A percentile compares a stretch with the other conserved stretches of the same genome.
phyloP scores from a whole-genome alignment of 2,329 filamentous ascomycete genomes.

The Aspergillus tanneri region DNA sequence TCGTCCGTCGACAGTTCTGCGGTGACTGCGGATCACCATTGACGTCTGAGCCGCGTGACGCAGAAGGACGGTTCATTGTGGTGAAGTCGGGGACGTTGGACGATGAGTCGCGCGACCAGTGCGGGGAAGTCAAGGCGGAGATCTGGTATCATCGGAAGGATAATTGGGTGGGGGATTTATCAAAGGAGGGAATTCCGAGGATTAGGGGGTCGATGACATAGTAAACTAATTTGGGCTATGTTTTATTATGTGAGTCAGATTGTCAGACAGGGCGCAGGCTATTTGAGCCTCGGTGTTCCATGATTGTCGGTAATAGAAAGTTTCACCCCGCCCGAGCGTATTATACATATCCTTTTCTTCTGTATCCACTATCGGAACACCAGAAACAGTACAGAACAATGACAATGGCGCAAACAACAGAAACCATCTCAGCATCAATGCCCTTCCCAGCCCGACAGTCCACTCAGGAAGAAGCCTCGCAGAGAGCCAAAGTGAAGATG shows the following conservation, averaged over 20 bases:
- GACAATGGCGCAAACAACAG: constrained; percentile 30
- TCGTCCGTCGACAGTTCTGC: constrained; percentile 22
- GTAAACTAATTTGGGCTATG: no score
- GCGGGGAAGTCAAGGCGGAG: constrained; percentile 17
- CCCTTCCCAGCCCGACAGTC: constrained; percentile 22
- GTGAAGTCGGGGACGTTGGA: constrained; percentile 27
- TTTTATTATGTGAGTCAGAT: no score
- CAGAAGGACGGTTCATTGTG: constrained; percentile 8
- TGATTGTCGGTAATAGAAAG: no score
- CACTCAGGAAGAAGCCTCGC: constrained; percentile 23
- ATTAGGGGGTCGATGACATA: constrained; percentile 4
- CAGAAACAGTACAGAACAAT: no score
- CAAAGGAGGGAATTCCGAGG: constrained; percentile 7
- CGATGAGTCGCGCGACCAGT: constrained; percentile 15
- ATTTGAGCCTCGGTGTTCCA: no score
- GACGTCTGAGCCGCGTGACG: constrained; percentile 14
- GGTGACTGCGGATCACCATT: constrained; percentile 25
- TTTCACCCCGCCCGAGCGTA: no score
- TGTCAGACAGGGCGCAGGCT: no score
- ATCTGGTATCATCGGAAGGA: constrained; percentile 25
- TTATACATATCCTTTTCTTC: no score
- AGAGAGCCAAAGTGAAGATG: constrained; percentile 34
- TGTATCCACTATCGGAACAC: no score
- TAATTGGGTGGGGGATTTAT: constrained; percentile 20
- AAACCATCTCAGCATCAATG: constrained; percentile 24